phyloP scores from a whole-genome alignment of 495 filamentous ascomycete genomes.

The Chlorociboria aeruginascens region DNA sequence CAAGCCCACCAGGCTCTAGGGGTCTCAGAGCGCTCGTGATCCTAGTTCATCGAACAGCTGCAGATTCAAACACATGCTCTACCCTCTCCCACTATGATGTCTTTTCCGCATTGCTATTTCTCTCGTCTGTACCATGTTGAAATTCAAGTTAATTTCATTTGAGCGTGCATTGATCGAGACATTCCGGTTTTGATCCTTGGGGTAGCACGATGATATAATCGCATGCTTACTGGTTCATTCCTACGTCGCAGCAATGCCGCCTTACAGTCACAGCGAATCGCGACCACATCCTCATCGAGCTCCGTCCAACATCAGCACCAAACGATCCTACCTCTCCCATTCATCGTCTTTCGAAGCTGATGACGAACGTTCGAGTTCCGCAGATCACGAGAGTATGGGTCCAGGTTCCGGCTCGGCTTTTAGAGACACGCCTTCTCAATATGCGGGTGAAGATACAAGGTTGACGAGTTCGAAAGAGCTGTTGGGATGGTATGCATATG shows the following conservation, averaged over 20 bases:
- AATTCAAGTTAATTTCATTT: too few species aligned
- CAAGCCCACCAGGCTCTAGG: too few species aligned
- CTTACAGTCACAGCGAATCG: conserved; percentile 5
- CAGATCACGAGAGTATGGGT: conserved; percentile 27
- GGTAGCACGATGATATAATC: conserved; percentile 9
- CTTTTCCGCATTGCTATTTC: background rate
- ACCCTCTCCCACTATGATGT: too few species aligned
- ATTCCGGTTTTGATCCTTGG: background rate
- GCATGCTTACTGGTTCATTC: conserved; percentile 9
- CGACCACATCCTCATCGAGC: conserved; percentile 6
- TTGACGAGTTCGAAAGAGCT: conserved; percentile 81
- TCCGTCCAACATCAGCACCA: conserved; percentile 13
- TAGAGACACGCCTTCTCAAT: conserved; percentile 30
- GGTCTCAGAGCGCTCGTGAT: too few species aligned
- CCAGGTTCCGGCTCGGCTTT: conserved; percentile 3
- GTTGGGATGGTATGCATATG: conserved; percentile 90
- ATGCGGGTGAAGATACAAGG: conserved; percentile 76
- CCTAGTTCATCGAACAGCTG: too few species aligned
- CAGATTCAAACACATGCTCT: too few species aligned
- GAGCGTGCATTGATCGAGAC: too few species aligned
- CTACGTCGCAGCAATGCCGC: conserved; percentile 7
- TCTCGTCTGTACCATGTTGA: background rate
- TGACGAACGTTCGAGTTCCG: conserved; percentile 45
- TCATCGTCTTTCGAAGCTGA: conserved; percentile 46
- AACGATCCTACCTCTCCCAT: conserved; percentile 16